Conservation (phyloP, 2,329 filamentous ascomycete genomes). For the Xylariaceae sp. region DNA sequence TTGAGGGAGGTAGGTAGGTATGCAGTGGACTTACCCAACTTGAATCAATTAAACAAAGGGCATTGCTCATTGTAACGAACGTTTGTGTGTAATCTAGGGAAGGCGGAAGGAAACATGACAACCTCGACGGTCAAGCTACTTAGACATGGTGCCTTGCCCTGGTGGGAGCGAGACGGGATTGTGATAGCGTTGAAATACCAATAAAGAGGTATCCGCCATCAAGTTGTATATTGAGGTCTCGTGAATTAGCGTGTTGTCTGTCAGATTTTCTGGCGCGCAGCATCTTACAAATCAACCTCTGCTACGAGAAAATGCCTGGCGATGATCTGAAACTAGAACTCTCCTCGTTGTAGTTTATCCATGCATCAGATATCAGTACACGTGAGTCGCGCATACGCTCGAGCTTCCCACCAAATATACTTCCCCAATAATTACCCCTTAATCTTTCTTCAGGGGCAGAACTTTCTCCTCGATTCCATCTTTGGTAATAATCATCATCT, state of each 20-base stretch:
- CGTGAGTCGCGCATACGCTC: slow-evolving; percentile 17
- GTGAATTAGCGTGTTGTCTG: background rate
- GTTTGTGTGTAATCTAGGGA: too few species aligned
- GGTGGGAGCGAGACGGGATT: background rate
- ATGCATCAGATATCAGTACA: slow-evolving; percentile 16
- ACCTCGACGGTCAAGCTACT: too few species aligned
- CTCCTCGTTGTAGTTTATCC: background rate
- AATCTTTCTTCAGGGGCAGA: slow-evolving; percentile 85
- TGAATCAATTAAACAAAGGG: too few species aligned
- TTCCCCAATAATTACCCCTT: slow-evolving; percentile 32
- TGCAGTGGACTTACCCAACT: too few species aligned
- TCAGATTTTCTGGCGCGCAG: background rate
- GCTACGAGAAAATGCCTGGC: background rate
- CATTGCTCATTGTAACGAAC: too few species aligned
- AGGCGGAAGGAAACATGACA: too few species aligned
- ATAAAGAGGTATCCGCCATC: background rate
- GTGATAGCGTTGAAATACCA: background rate
- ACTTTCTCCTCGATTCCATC: slow-evolving; percentile 85
- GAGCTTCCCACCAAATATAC: slow-evolving; percentile 4
- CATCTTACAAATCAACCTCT: slow-evolving; percentile 1
- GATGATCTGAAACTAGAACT: background rate
- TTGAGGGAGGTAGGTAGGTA: too few species aligned
- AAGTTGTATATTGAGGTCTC: background rate
- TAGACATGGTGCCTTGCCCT: too few species aligned
- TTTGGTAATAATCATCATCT: slow-evolving; percentile 90